Evolutionary conservation across 768 basidiomycete genomes (phyloP), one percentile per base, ranked within the genome.

Genomic region (Fibroporia radiculosa): DNA sequence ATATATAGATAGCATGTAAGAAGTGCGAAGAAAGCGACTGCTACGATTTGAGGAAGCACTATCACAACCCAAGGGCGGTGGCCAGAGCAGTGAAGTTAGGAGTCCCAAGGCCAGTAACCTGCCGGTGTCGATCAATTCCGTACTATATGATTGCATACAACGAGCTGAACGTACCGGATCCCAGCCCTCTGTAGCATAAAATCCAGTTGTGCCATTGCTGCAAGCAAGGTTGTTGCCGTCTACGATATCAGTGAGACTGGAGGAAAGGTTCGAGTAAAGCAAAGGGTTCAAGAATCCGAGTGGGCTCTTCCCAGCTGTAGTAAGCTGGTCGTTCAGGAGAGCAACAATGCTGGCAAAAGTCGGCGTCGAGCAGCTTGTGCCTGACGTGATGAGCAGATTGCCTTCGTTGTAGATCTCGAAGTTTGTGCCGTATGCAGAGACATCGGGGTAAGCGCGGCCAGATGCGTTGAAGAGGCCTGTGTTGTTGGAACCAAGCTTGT

Each of bases 21-120:
- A n/a, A n/a, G n/a, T n/a, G n/a, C n/a, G n/a, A n/a, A n/a, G n/a
- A n/a, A n/a, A n/a, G n/a, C n/a, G n/a, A n/a, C n/a, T n/a, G n/a
- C n/a, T n/a, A n/a, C n/a, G n/a, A n/a, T n/a, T n/a, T n/a, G n/a
- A n/a, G n/a, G n/a, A n/a, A n/a, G n/a, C n/a, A n/a, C n/a, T n/a
- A n/a, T 31, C 29, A 39, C 16, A 41, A 27, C 8, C 29, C 41
- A 16, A 29, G 19, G 20, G 41, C 41, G 10, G 18, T 8, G 3
- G 16, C 53, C 44, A 66, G 35, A 43, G 54, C 50, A 10, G 64
- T 54, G 57, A 80, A 82, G 55, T 81, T 70, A 12, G 79, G 79
- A 2, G 78, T 80, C 1, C 80, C 80, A 20, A 78, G 62, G 10
- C 78, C 78, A 33, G 78, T 82, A 42, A 80, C 69, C 73, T 75